A percentile compares a stretch with the other conserved stretches of the same genome.
phyloP scores from a whole-genome alignment of 2,329 filamentous ascomycete species.

The Sporothrix mexicana region DNA sequence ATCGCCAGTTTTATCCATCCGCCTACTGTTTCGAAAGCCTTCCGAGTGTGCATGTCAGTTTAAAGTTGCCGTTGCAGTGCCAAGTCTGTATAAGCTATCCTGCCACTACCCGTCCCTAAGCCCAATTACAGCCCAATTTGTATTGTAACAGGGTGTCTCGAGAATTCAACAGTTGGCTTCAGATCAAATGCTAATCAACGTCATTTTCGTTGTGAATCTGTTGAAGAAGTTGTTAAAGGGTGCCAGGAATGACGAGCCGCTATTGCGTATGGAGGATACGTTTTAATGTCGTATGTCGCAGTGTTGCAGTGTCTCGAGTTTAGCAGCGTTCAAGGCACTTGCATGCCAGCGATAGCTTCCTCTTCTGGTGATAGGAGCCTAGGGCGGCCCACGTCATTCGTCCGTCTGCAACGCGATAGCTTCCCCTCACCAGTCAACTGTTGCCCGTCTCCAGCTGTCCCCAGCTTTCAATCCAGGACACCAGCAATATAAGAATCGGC shows the following conservation, averaged over 20 bases:
- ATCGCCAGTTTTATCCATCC: not conserved
- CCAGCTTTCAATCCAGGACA: not conserved
- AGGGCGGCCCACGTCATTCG: conserved; percentile 19
- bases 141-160: not conserved
- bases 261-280: not conserved
- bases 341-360: conserved; percentile 8
- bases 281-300: not conserved
- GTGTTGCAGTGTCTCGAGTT: not conserved
- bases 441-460: not conserved
- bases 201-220: not conserved
- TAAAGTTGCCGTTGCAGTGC: not conserved
- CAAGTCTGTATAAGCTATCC: conserved; percentile 5
- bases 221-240: not conserved
- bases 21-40: not conserved
- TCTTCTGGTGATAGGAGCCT: conserved; percentile 9
- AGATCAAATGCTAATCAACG: not conserved
- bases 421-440: not conserved
- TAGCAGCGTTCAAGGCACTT: not conserved
- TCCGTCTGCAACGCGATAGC: conserved; percentile 4
- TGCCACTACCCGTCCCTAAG: conserved; percentile 9
- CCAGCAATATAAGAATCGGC: not conserved
- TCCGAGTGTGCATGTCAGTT: not conserved
- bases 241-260: not conserved
- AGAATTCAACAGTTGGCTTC: not conserved
- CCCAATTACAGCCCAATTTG: not conserved